Conservation (phyloP, 352 stramenopile genomes). For the Globisporangium yorkense region DNA sequence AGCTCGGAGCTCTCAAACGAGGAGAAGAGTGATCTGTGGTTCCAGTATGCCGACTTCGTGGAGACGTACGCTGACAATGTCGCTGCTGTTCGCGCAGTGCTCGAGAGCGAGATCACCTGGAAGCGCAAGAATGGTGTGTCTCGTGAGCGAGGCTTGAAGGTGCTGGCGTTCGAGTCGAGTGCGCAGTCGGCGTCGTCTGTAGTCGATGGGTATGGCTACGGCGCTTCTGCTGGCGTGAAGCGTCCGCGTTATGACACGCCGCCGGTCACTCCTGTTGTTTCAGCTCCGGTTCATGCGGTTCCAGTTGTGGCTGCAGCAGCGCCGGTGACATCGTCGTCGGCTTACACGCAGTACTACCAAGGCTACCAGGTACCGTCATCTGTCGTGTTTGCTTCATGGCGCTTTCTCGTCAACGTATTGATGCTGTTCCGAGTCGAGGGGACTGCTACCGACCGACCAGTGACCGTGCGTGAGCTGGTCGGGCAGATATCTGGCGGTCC, state of each 20-base stretch:
- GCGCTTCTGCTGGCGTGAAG: slow-evolving; percentile 40
- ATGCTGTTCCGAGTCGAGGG: slow-evolving; percentile 11
- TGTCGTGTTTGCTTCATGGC: slow-evolving; percentile 14
- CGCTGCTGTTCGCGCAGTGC: slow-evolving; percentile 40
- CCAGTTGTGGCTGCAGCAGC: slow-evolving; percentile 16
- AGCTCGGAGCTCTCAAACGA: slow-evolving; percentile 45
- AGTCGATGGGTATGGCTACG: slow-evolving; percentile 21
- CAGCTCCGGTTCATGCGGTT: slow-evolving; percentile 11
- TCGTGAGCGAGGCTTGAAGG: slow-evolving; percentile 47
- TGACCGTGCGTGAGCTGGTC: not conserved
- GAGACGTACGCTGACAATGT: slow-evolving; percentile 43
- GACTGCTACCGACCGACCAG: not conserved
- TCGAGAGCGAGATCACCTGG: slow-evolving; percentile 53
- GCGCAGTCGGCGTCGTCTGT: slow-evolving; percentile 1
- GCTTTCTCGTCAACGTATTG: slow-evolving; percentile 10
- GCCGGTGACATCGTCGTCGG: slow-evolving; percentile 20
- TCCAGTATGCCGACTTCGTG: slow-evolving; percentile 74
- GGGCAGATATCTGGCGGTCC: slow-evolving; percentile 1
- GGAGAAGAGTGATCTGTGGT: slow-evolving; percentile 80
- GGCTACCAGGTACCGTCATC: slow-evolving; percentile 62
- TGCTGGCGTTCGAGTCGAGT: slow-evolving; percentile 40
- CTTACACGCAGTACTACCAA: slow-evolving; percentile 66
- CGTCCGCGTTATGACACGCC: slow-evolving; percentile 44
- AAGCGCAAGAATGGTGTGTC: slow-evolving; percentile 57
- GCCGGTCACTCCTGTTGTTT: slow-evolving; percentile 9